Conservation (phyloP, 2,329 filamentous ascomycete genomes). For the Verticillium isaacii region DNA sequence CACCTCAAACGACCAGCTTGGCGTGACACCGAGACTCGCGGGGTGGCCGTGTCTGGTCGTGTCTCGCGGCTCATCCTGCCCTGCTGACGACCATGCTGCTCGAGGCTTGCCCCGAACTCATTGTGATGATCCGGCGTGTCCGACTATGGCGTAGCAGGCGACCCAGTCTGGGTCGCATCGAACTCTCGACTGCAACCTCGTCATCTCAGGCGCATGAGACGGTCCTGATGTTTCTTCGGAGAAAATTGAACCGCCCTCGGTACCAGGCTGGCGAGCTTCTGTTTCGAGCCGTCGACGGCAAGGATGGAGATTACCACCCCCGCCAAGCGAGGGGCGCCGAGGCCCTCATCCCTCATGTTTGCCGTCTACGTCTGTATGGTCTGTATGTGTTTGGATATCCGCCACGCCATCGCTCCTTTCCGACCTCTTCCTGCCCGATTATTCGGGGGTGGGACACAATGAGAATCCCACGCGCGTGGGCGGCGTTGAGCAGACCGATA, state of each 20-base stretch:
- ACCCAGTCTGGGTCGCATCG: not conserved
- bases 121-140: not conserved
- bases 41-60: not conserved
- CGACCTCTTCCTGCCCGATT: too few species aligned
- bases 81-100: too few species aligned
- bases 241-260: not conserved
- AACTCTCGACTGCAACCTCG: not conserved
- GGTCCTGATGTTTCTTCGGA: not conserved
- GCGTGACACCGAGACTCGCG: not conserved
- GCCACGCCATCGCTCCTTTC: too few species aligned
- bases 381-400: too few species aligned
- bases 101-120: too few species aligned
- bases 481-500: not conserved
- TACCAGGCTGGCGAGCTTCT: not conserved
- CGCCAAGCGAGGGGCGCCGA: not conserved
- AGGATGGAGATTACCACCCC: not conserved
- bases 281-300: not conserved
- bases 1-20: not conserved
- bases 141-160: not conserved
- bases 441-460: too few species aligned
- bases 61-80: not conserved
- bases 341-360: not conserved
- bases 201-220: constrained; percentile 3
- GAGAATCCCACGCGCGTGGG: too few species aligned
- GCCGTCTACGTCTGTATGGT: too few species aligned